A percentile compares a stretch with the other conserved stretches of the same genome.
Conservation (phyloP, 331 rosid genomes). For the Ulmus americana region DNA sequence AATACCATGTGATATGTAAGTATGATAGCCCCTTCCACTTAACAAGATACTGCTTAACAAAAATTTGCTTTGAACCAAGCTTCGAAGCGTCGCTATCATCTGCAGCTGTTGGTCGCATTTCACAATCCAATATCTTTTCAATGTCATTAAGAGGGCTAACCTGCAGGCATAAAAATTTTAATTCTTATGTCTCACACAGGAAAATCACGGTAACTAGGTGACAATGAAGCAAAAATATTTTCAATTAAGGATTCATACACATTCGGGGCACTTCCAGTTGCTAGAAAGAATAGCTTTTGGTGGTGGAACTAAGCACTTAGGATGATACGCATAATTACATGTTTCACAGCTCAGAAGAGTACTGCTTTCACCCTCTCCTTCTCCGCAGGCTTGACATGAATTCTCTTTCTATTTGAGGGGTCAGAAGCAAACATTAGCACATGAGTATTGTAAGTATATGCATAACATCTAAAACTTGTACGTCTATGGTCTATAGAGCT, state of each 20-base stretch:
- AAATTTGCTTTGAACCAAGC: constrained; percentile 69
- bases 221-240: constrained; percentile 11
- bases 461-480: too few species aligned
- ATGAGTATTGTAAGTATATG: not conserved
- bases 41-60: constrained; percentile 92
- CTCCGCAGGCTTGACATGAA: constrained; percentile 94
- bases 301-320: constrained; percentile 80
- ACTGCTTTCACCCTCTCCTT: constrained; percentile 67
- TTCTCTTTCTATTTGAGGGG: constrained; percentile 58
- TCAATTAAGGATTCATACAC: constrained; percentile 53
- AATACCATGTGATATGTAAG: constrained; percentile 86
- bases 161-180: constrained; percentile 39
- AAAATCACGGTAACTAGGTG: constrained; percentile 7
- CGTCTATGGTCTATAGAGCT: not conserved
- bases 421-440: not conserved
- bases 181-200: constrained; percentile 17
- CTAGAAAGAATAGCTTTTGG: constrained; percentile 54
- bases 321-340: constrained; percentile 79
- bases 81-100: constrained; percentile 63
- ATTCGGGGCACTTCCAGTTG: constrained; percentile 97
- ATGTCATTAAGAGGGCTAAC: constrained; percentile 89
- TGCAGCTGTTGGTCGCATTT: constrained; percentile 85
- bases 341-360: constrained; percentile 75
- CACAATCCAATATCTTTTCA: constrained; percentile 85
- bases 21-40: constrained; percentile 97